Base-by-base conservation (phyloP, 306 rosid species). In the Quercus robur region DNA sequence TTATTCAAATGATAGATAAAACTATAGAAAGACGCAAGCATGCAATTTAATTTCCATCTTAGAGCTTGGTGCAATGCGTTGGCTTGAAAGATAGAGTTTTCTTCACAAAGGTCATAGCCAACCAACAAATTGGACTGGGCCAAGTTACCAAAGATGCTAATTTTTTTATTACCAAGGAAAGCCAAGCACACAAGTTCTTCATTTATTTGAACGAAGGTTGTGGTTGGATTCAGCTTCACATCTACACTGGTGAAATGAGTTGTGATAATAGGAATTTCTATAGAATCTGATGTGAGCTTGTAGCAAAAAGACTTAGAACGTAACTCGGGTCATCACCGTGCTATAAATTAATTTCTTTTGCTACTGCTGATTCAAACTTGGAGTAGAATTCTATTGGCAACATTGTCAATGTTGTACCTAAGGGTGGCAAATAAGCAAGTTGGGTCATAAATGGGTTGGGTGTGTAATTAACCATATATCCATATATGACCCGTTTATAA, bases 81-180 rank as follows among this genome's bases (percentile, higher is more conserved):
- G 2, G 11, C 46, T 38, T 38, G 46, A 38, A 38, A 38, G 0
- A 38, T 38, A 38, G 11, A 38, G 11, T 38, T 38, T 7, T 38
- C 46, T 38, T 0, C 46, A 7, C 44, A 38, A 38, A 38, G 46
- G 46, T 38, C 46, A 38, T 38, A 2, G 46, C 46, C 46, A 2
- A 38, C 46, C 46, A 38, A 38, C 46, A 38, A 38, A 38, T 38
- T 86, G 46, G 30, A 59, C 62, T 93, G 97, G 0, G 88, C 82
- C 23, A 91, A 0, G 28, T 88, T 93, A 0, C 94, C 97, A 15
- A 81, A 88, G 19, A 93, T 86, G 1, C 79, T 11, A 0, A n/a
- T 4, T 4, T 0, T 0, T 0, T 4, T 0, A 4, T 7, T 0
- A 8, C 12, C 12, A 0, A 2, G 6, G 15, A 93, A 88, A 11